Conservation (phyloP, 2,329 filamentous ascomycete genomes). For the Colletotrichum agaves region DNA sequence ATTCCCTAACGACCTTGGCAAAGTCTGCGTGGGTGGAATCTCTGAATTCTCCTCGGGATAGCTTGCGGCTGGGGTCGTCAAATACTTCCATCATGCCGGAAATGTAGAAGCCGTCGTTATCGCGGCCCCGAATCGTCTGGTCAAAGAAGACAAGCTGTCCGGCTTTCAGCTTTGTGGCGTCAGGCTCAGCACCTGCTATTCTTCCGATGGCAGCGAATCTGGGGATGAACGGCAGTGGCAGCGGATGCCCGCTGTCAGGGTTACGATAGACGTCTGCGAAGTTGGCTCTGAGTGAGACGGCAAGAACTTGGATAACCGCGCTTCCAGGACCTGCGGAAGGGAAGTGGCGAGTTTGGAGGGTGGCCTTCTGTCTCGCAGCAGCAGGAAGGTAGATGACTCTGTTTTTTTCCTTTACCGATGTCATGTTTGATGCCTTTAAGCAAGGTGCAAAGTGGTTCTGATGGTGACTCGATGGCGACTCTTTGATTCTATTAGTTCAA, state of each 20-base stretch:
- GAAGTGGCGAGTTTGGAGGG: not conserved
- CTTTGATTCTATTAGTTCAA: no score
- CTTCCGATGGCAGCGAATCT: slow-evolving; percentile 49
- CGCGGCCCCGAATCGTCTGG: slow-evolving; percentile 43
- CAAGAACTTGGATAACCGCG: not conserved
- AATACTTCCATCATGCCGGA: slow-evolving; percentile 45
- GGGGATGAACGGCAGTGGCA: slow-evolving; percentile 47
- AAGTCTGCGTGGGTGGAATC: slow-evolving; percentile 46
- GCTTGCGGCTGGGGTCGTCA: slow-evolving; percentile 38
- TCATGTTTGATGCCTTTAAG: not conserved
- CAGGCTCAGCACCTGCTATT: slow-evolving; percentile 46
- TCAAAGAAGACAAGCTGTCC: slow-evolving; percentile 50
- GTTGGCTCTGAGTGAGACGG: slow-evolving; percentile 7
- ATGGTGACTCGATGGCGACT: no score
- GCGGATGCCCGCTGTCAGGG: not conserved
- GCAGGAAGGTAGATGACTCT: not conserved
- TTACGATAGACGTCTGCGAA: slow-evolving; percentile 4
- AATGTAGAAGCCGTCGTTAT: slow-evolving; percentile 44
- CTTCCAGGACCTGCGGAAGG: not conserved
- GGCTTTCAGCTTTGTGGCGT: slow-evolving; percentile 44
- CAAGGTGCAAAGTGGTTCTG: not conserved
- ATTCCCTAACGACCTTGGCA: slow-evolving; percentile 48
- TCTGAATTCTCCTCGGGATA: slow-evolving; percentile 45
- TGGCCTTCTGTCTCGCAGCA: not conserved
- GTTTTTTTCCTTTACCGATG: not conserved